Evolutionary conservation across 225 moss, liverwort and hornwort genomes (phyloP), one percentile per base, ranked within the genome.

Genomic region (Polytrichum commune): DNA sequence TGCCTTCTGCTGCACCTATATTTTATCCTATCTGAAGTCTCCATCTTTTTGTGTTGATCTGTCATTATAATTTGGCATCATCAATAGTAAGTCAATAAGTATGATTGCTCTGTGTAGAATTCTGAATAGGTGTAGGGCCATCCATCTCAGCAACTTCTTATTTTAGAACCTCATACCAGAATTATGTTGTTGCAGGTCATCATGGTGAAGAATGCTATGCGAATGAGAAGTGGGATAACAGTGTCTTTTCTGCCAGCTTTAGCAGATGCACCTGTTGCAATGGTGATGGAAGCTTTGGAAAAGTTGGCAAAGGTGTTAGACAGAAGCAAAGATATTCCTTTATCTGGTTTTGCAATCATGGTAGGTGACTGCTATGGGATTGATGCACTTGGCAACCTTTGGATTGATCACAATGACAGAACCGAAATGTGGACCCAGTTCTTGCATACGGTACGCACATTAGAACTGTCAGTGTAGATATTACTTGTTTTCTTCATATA

Each of bases 171-270:
- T 57, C 58, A 71, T 65, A 19, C 65, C 24, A 19, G 18, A 65
- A 18, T 5, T n/a, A 6, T 24, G 19, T 29, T 65, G 30, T 19
- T 69, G 73, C 82, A 79, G 76, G 53, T 79, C 27, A 79, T 75
- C 66, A 77, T 92, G 72, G 79, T 95, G 33, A 90, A 78, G 78
- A 95, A 90, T 80, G 92, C 94, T 55, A 80, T 92, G 63, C 84
- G 74, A 76, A 82, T 92, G 82, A 90, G 94, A 67, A 77, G 84
- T 79, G 92, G 94, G 35, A 79, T 92, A 53, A 87, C 76, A 62
- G 84, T 89, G 54, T 80, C 88, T 53, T 86, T 95, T 61, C 72
- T 83, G 71, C 77, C 88, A 75, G 86, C 93, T 75, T 73, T 88
- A 57, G 81, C 65, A 65, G 88, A 90, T 68, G 71, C 79, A 27